Evolutionary conservation across 2,329 filamentous ascomycete species (phyloP).

Genomic region (Ophiostoma novo-ulmi): DNA sequence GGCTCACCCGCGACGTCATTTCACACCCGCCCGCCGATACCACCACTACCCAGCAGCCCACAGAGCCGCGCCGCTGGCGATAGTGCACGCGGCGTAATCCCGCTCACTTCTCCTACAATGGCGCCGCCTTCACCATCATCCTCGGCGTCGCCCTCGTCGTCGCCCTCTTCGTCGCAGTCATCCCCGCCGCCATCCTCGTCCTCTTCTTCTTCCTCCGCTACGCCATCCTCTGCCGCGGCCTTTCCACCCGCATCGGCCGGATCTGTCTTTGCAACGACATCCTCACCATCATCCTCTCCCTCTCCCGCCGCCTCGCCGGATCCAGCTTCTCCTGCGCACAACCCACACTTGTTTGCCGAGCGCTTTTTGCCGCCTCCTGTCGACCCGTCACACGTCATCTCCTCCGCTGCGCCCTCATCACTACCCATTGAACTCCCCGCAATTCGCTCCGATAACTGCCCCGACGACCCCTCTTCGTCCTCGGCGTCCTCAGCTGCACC

Average conservation of each 20-base stretch:
- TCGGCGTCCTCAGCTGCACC: constrained; percentile 34
- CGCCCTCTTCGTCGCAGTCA: neutral
- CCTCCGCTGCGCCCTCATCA: constrained; percentile 21
- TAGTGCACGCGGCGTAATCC: neutral
- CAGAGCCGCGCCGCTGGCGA: neutral
- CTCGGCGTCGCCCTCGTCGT: neutral
- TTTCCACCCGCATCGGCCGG: neutral
- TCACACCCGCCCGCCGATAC: neutral
- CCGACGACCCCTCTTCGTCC: neutral
- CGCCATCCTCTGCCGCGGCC: neutral
- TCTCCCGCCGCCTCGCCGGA: neutral
- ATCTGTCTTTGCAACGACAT: neutral
- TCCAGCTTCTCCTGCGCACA: constrained; percentile 2
- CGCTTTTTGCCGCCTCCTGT: constrained; percentile 22
- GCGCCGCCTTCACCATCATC: neutral
- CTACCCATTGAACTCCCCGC: constrained; percentile 23
- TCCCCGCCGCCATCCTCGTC: neutral
- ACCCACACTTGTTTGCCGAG: constrained; percentile 18
- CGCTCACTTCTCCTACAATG: neutral
- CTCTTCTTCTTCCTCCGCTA: neutral
- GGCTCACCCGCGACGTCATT: neutral
- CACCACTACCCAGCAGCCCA: constrained; percentile 3
- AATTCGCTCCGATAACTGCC: constrained; percentile 16
- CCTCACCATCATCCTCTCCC: neutral
- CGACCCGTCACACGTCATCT: constrained; percentile 22